A percentile compares a stretch with the other conserved stretches of the same genome.
These are phyloP conservation scores for Rhododendron henanense DNA, from an alignment of 148 eudicot genomes.

Conservation along the genomic window DNA sequence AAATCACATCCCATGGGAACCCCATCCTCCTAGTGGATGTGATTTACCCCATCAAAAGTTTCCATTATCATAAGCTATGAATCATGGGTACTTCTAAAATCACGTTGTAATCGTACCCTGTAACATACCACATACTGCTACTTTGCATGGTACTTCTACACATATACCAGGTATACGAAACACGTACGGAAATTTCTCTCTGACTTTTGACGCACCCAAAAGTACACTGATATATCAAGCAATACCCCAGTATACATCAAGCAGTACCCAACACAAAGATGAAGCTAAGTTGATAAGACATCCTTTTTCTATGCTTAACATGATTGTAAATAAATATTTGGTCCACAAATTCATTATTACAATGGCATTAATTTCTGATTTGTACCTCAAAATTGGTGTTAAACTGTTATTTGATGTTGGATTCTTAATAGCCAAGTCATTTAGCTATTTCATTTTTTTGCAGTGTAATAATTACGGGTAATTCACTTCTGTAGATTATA, in stretches of 20 bases:
- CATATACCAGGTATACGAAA: neutral
- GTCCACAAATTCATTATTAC: too few relatives aligned
- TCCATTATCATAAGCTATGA: neutral
- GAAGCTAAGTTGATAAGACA: neutral
- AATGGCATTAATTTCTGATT: too few relatives aligned
- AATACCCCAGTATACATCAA: neutral
- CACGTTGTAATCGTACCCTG: neutral
- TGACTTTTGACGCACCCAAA: neutral
- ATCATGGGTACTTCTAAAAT: neutral
- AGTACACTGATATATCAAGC: too few relatives aligned
- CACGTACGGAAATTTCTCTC: neutral
- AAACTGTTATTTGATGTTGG: too few relatives aligned
- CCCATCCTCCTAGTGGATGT: neutral
- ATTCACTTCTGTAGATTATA: neutral
- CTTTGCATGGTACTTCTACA: neutral
- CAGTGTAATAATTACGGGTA: neutral
- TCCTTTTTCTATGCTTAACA: too few relatives aligned
- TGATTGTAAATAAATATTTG: too few relatives aligned
- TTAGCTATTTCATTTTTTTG: neutral
- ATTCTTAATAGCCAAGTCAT: too few relatives aligned
- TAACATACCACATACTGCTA: neutral
- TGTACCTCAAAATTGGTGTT: too few relatives aligned
- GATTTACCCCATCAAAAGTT: neutral
- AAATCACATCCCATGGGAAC: neutral
- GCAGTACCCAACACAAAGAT: neutral